These are phyloP conservation scores for Pecoramyces ruminantium DNA, from an alignment of 192 early-diverging fungal species.

Conservation along the genomic window DNA sequence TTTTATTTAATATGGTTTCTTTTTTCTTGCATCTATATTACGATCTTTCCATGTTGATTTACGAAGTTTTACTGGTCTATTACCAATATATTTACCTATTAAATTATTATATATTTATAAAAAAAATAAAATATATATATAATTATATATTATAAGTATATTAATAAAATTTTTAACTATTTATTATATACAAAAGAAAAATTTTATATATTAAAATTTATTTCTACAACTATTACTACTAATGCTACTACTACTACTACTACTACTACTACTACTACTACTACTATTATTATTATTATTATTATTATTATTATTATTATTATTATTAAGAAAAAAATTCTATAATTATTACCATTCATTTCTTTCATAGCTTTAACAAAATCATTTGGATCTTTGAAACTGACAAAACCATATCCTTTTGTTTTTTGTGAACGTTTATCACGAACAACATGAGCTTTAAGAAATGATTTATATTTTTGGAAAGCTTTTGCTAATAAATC, in stretches of 20 bases:
- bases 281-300: too few relatives aligned
- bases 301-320: too few relatives aligned
- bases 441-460: conserved; percentile 61
- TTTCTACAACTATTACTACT: too few relatives aligned
- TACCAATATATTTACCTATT: conserved; percentile 85
- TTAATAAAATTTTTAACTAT: too few relatives aligned
- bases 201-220: too few relatives aligned
- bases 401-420: conserved; percentile 86
- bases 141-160: too few relatives aligned
- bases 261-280: too few relatives aligned
- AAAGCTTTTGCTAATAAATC: conserved; percentile 66
- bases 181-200: too few relatives aligned
- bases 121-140: too few relatives aligned
- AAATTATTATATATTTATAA: background rate
- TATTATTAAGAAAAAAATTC: too few relatives aligned
- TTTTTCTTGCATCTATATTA: conserved; percentile 53
- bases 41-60: conserved; percentile 88
- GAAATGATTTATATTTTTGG: conserved; percentile 68
- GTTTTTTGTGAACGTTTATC: conserved; percentile 75
- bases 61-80: conserved; percentile 79
- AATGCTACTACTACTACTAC: too few relatives aligned
- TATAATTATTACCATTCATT: conserved; percentile 65
- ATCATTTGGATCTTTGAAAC: conserved; percentile 78
- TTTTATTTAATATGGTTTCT: conserved; percentile 1
- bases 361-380: conserved; percentile 85